Evolutionary conservation across 2,329 filamentous ascomycete genomes (phyloP).

Genomic region (Cytospora piceicola): DNA sequence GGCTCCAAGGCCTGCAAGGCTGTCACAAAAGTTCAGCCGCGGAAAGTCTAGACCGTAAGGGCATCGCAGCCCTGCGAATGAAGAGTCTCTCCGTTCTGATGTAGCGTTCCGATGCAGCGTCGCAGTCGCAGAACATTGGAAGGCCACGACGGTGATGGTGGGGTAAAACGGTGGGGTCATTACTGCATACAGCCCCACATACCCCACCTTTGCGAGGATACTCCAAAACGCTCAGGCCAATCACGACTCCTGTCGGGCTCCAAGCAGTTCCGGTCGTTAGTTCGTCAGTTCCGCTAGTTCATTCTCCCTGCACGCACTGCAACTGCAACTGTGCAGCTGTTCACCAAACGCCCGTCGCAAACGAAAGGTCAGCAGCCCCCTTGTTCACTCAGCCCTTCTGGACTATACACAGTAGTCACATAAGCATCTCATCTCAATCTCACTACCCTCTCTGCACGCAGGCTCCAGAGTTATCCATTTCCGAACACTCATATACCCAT

Average conservation of each 20-base stretch:
- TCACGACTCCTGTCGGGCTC: not conserved
- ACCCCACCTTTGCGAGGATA: not conserved
- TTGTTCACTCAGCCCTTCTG: not conserved
- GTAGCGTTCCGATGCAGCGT: not conserved
- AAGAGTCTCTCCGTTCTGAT: constrained; percentile 2
- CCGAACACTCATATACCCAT: not conserved
- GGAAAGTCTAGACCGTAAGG: not conserved
- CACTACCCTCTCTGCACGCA: not conserved
- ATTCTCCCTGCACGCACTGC: not conserved
- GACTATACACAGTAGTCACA: not conserved
- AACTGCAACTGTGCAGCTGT: not conserved
- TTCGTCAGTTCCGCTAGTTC: not conserved
- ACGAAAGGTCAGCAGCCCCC: constrained; percentile 2
- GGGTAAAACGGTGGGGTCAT: not conserved
- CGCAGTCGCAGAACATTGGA: not conserved
- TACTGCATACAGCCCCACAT: not conserved
- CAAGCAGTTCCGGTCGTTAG: not conserved
- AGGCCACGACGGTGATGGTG: not conserved
- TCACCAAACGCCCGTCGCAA: not conserved
- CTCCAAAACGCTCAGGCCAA: not conserved
- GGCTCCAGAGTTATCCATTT: not conserved
- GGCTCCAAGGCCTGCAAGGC: too few relatives aligned
- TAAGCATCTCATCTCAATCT: not conserved
- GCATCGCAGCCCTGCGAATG: not conserved
- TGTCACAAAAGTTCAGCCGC: not conserved